phyloP scores from a whole-genome alignment of 164 flowering plant species.

The Macadamia tetraphylla region DNA sequence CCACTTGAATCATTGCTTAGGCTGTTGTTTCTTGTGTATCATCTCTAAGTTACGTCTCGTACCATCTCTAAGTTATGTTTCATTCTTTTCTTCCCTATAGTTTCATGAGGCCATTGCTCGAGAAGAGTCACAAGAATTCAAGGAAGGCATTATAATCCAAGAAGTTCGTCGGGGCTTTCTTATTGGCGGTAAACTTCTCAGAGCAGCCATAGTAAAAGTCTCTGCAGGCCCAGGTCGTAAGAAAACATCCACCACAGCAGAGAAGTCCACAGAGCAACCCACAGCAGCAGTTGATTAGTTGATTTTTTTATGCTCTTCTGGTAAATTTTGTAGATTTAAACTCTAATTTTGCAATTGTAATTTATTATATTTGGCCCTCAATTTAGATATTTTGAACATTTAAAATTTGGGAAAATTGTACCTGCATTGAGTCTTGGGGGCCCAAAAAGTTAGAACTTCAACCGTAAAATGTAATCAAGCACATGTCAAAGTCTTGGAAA shows the following conservation, averaged over 20 bases:
- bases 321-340: no score
- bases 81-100: constrained; percentile 25
- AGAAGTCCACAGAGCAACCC: constrained; percentile 28
- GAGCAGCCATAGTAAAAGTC: constrained; percentile 93
- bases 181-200: constrained; percentile 65
- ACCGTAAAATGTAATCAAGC: no score
- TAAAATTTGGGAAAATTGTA: no score
- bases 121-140: constrained; percentile 69
- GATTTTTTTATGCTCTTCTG: constrained; percentile 3
- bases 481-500: no score
- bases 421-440: no score
- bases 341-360: no score
- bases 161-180: constrained; percentile 80
- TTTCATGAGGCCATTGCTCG: constrained; percentile 89
- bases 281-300: constrained; percentile 36
- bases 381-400: no score
- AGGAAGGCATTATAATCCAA: constrained; percentile 67
- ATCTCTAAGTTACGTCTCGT: no score
- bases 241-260: constrained; percentile 27
- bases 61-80: not conserved
- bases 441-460: no score
- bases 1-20: no score
- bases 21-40: no score
- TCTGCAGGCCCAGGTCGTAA: constrained; percentile 73
- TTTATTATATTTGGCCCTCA: no score